Evolutionary conservation across 768 basidiomycete species (phyloP), one percentile per base, ranked within the genome.

Genomic region (Austroboletus eburneus): DNA sequence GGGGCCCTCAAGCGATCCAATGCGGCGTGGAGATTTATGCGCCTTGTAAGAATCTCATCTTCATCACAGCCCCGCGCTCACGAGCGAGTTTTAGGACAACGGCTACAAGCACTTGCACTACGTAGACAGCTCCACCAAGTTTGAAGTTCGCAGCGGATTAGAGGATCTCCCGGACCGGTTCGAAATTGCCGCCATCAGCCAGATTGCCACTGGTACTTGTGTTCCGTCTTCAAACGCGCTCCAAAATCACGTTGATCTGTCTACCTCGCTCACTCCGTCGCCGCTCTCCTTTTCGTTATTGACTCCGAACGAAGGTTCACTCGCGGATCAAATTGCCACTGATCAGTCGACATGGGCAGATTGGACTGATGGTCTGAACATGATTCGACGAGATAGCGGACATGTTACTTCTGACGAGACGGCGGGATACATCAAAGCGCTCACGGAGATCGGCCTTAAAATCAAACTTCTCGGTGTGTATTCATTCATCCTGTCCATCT

Each of bases 281-380:
- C 80, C 82, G 1, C 71, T 88, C 20, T 87, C 87, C 4, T 92
- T 92, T 65, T 86, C 87, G 9, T 68, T 93, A 41, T 64, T 90
- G 42, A 83, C 78, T 47, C 73, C 79, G 7, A 80, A 76, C 56
- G 85, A 86, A 55, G 82, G 79, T 17, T 82, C 85, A 2, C 61
- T 91, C 47, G 88, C 85, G 4, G 87, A 91, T 61, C 78, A 84
- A 48, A 82, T 90, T 55, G 87, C 89, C 3, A 80, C 83, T 23
- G 81, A 91, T 63, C 76, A 79, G 43, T 80, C 83, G 16, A 73
- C 85, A 16, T 93, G 88, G 85, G 86, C 89, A 14, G 92, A 95
- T 68, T 95, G 92, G 92, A 90, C 90, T 3, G 92, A 95, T 63
- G 92, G 91, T 4, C 61, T 95, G 64, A 90, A 90, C 57, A 87